Conservation (phyloP, 768 basidiomycete species). For the Filobasidium floriforme region DNA sequence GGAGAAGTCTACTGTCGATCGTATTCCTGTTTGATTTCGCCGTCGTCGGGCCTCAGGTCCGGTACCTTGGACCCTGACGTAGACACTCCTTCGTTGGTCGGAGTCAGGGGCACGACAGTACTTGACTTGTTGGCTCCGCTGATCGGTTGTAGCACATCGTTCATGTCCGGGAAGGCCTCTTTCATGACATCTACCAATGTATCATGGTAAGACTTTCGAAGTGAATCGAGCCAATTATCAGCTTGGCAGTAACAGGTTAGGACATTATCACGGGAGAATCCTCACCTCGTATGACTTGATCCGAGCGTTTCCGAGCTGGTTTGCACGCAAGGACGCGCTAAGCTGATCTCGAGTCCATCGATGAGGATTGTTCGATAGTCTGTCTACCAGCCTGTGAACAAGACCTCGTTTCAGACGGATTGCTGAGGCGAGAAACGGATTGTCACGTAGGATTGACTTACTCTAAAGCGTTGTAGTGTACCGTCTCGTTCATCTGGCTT, state of each 20-base stretch:
- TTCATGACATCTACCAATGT: background rate
- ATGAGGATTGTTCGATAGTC: background rate
- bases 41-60: too few relatives aligned
- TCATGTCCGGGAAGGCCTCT: background rate
- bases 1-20: too few relatives aligned
- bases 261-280: background rate
- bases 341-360: slow-evolving; percentile 1
- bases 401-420: background rate
- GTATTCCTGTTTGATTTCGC: too few relatives aligned
- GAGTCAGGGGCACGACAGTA: too few relatives aligned
- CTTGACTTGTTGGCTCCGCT: background rate
- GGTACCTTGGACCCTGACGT: too few relatives aligned
- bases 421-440: background rate
- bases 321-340: background rate
- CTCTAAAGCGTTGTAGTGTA: slow-evolving; percentile 3
- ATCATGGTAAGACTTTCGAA: background rate
- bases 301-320: slow-evolving; percentile 6
- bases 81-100: too few relatives aligned
- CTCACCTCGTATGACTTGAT: slow-evolving; percentile 5
- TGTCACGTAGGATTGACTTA: background rate
- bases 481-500: background rate
- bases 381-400: background rate
- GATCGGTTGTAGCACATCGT: background rate
- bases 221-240: too few relatives aligned
- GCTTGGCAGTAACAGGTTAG: too few relatives aligned